Evolutionary conservation across 345 rosid species (phyloP).

Genomic region (Syzygium jambos): DNA sequence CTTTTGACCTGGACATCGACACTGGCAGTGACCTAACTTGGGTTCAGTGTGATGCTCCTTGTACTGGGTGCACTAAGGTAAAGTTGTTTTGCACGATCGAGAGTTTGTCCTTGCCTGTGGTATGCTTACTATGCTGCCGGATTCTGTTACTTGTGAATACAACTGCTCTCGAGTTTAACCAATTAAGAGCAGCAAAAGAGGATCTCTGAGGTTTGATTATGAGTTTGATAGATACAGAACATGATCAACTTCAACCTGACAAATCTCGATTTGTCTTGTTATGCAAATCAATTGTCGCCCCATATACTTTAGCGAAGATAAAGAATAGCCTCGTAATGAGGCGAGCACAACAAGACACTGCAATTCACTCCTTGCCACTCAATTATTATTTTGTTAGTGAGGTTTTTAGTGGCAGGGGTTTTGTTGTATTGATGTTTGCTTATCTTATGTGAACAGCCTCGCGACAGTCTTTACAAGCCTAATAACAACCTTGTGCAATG

Average conservation of each 20-base stretch:
- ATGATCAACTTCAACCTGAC: no score
- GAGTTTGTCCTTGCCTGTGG: no score
- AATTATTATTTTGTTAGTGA: not conserved
- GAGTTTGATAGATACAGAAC: no score
- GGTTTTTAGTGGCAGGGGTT: not conserved
- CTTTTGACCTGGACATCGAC: slow-evolving; percentile 79
- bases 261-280: no score
- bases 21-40: slow-evolving; percentile 96
- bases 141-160: no score
- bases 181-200: no score
- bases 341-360: not conserved
- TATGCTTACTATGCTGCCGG: no score
- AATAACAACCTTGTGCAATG: slow-evolving; percentile 43
- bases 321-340: not conserved
- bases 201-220: no score
- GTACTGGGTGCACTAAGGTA: slow-evolving; percentile 79
- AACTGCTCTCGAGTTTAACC: no score
- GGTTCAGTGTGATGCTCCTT: slow-evolving; percentile 97
- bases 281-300: no score
- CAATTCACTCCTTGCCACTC: not conserved
- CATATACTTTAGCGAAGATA: no score
- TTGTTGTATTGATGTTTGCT: not conserved
- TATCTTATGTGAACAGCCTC: slow-evolving; percentile 36
- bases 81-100: not conserved
- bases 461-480: slow-evolving; percentile 55